phyloP scores from a whole-genome alignment of 177 flowering plant species.

The Viscum album region DNA sequence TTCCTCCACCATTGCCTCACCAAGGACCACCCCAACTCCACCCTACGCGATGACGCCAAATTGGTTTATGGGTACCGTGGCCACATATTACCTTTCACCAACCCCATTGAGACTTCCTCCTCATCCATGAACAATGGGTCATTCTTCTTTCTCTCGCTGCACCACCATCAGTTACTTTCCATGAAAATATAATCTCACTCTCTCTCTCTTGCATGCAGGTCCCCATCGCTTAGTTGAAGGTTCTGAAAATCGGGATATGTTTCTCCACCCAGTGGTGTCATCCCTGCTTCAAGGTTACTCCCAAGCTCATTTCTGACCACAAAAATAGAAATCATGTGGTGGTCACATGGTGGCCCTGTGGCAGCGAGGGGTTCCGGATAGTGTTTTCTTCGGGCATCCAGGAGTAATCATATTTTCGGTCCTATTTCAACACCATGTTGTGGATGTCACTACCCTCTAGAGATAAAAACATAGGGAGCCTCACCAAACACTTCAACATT shows the following conservation, averaged over 20 bases:
- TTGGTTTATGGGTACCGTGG: slow-evolving; percentile 48
- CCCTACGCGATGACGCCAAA: slow-evolving; percentile 45
- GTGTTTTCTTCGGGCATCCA: slow-evolving; percentile 46
- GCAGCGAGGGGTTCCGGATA: slow-evolving; percentile 35
- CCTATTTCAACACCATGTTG: slow-evolving; percentile 52
- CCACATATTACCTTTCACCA: slow-evolving; percentile 52
- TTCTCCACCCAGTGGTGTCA: slow-evolving; percentile 72
- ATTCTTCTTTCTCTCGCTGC: background rate
- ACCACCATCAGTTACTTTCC: background rate
- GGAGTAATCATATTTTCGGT: slow-evolving; percentile 24
- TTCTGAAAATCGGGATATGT: slow-evolving; percentile 61
- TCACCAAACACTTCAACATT: slow-evolving; percentile 51
- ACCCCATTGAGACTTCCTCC: slow-evolving; percentile 37
- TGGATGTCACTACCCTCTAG: slow-evolving; percentile 71
- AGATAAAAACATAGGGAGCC: slow-evolving; percentile 33
- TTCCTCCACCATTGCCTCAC: slow-evolving; percentile 36
- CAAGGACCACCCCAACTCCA: slow-evolving; percentile 15
- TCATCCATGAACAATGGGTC: slow-evolving; percentile 40
- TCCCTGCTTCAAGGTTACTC: slow-evolving; percentile 50
- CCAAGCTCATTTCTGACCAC: slow-evolving; percentile 51
- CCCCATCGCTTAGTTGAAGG: slow-evolving; percentile 36
- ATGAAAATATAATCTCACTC: background rate
- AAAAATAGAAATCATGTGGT: slow-evolving; percentile 38
- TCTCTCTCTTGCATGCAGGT: slow-evolving; percentile 30
- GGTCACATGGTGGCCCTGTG: background rate